Base-by-base conservation (phyloP, 495 filamentous ascomycete genomes). In the Aspergillus funiculosus region DNA sequence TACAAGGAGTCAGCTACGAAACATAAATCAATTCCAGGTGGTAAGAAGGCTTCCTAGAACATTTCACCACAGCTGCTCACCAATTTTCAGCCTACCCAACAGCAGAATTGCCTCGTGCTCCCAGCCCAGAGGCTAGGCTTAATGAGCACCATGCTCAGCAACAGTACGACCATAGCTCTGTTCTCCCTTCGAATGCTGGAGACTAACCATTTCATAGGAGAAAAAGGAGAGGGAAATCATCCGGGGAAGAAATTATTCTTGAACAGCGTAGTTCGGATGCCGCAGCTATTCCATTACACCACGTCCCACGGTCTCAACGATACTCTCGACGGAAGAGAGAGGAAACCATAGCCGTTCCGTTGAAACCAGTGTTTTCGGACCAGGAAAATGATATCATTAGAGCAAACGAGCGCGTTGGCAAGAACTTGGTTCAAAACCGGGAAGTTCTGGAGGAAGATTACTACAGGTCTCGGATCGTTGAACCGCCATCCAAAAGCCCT, bases 391-490 rank as follows among this genome's bases (percentile, higher is more conserved):
- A 51, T 5, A 17, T 49, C n/a, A 32, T 45, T 14, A 27, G 30
- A 31, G 51, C 44, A 17, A 34, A 22, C 6, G 31, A 32, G 17
- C 35, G 35, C 4, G 20, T 14, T 10, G 45, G 39, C 21, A 40
- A 31, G 17, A 14, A 36, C 6, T n/a, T 39, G 17, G 5, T 45
- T 22, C 31, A 43, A 35, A 46, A 58, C 25, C 40, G 27, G 17
- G 48, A 57, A 19, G 17, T 57, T 15, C 18, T 49, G 19, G 44
- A 51, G 40, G 54, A 57, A 27, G 43, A 48, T 3, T 50, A 46
- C 25, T 39, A 52, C 28, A 9, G 36, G 11, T 17, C 26, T 13
- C 42, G 40, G 13, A 36, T 37, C 6, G 36, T 17, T 29, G 25
- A 37, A 22, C 36, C 19, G 0, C 17, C 40, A n/a, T 15, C 43